A percentile compares a stretch with the other conserved stretches of the same genome.
These are phyloP conservation scores for Fomitopsis palustris DNA, from an alignment of 1,284 basidiomycete genomes.

Conservation along the genomic window DNA sequence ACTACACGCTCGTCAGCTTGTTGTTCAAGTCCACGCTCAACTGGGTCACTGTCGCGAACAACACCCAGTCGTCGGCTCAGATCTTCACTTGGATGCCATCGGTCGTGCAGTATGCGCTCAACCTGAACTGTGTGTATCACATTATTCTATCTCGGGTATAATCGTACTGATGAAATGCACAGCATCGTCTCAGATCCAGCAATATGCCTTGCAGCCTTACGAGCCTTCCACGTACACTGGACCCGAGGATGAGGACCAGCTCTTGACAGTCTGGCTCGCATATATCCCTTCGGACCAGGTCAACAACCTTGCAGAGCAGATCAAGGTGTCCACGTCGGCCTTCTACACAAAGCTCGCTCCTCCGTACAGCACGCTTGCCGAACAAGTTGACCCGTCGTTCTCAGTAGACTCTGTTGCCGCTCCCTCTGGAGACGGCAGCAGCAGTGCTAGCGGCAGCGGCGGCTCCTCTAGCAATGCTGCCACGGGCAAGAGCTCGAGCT, in stretches of 20 bases:
- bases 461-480: constrained; percentile 3
- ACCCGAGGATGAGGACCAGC: constrained; percentile 38
- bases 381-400: constrained; percentile 57
- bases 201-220: constrained; percentile 58
- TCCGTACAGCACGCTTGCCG: constrained; percentile 49
- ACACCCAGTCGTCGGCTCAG: constrained; percentile 48
- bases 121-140: constrained; percentile 37
- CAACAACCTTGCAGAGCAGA: constrained; percentile 47
- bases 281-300: constrained; percentile 54
- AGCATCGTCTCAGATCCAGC: constrained; percentile 38
- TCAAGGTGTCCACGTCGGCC: constrained; percentile 48
- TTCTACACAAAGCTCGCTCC: constrained; percentile 51
- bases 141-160: no score
- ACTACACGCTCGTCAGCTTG: constrained; percentile 49
- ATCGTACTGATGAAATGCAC: neutral
- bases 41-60: constrained; percentile 62
- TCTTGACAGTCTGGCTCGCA: constrained; percentile 58
- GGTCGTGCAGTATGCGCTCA: constrained; percentile 48
- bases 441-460: constrained; percentile 14
- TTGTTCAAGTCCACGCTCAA: constrained; percentile 53
- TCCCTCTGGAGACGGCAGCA: constrained; percentile 16
- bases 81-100: constrained; percentile 58
- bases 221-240: constrained; percentile 49
- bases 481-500: constrained; percentile 11
- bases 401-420: constrained; percentile 43